These are phyloP conservation scores for Penicillium egyptiacum DNA, from an alignment of 495 filamentous ascomycete genomes.

Conservation along the genomic window DNA sequence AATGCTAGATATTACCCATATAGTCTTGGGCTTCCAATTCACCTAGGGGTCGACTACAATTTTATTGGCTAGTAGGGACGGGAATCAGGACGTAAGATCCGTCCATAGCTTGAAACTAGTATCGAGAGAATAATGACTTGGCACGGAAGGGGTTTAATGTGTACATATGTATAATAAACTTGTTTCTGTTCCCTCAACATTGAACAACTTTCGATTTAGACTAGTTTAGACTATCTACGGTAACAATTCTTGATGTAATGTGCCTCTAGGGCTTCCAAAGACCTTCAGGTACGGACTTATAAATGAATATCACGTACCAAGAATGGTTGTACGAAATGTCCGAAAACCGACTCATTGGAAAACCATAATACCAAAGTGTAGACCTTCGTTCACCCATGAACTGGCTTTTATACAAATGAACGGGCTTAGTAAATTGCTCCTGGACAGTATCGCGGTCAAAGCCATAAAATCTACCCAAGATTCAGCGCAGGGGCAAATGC, in stretches of 20 bases:
- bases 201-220: too few species aligned
- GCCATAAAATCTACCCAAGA: neutral
- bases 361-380: neutral
- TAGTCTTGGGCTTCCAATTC: too few species aligned
- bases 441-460: neutral
- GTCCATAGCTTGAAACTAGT: too few species aligned
- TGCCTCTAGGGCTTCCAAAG: neutral
- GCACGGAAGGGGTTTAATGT: neutral
- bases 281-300: neutral
- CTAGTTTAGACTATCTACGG: too few species aligned
- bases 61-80: too few species aligned
- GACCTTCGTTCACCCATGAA: neutral
- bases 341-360: neutral
- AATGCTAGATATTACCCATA: neutral
- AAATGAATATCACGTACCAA: neutral
- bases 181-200: too few species aligned
- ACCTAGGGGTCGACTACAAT: too few species aligned
- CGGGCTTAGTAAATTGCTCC: neutral
- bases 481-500: neutral
- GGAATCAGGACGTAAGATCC: too few species aligned
- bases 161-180: neutral
- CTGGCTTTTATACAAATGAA: neutral
- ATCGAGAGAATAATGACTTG: too few species aligned
- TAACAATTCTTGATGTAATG: too few species aligned
- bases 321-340: neutral